These are phyloP conservation scores for Pyricularia sp. DNA, from an alignment of 2,329 filamentous ascomycete species.

Conservation along the genomic window DNA sequence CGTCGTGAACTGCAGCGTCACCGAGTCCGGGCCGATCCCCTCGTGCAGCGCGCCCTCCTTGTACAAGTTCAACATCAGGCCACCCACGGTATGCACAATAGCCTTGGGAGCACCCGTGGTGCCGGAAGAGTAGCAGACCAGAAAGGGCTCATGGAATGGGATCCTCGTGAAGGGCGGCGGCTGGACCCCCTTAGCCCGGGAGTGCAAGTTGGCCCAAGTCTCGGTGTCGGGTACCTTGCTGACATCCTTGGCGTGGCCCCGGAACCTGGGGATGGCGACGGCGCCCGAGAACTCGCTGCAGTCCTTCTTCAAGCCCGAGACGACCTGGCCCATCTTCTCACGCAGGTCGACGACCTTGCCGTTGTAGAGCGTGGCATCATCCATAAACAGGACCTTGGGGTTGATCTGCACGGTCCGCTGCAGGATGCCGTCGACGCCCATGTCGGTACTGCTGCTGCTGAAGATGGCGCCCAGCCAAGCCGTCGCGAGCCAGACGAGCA, in stretches of 20 bases:
- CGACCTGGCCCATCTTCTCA: constrained; percentile 60
- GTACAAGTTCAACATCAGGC: constrained; percentile 40
- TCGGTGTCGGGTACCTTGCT: constrained; percentile 37
- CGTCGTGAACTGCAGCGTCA: constrained; percentile 49
- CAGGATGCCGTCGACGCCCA: constrained; percentile 69
- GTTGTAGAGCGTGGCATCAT: constrained; percentile 73
- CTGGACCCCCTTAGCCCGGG: constrained; percentile 8
- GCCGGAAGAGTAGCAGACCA: constrained; percentile 71
- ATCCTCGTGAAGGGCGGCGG: constrained; percentile 47
- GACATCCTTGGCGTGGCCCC: constrained; percentile 45
- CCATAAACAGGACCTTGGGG: constrained; percentile 72
- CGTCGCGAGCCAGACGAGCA: constrained; percentile 61
- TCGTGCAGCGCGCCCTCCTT: constrained; percentile 53
- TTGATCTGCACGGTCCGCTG: constrained; percentile 67
- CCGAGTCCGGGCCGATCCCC: constrained; percentile 25
- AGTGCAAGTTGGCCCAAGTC: constrained; percentile 22
- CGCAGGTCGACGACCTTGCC: constrained; percentile 65
- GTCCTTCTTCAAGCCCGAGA: constrained; percentile 48
- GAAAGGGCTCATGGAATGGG: constrained; percentile 63
- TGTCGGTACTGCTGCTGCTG: constrained; percentile 70
- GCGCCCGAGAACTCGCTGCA: constrained; percentile 53
- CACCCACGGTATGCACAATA: constrained; percentile 70
- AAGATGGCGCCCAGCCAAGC: constrained; percentile 67
- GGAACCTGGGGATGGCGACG: constrained; percentile 59
- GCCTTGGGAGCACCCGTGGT: constrained; percentile 81